Evolutionary conservation across 179 eudicot species (phyloP).

Genomic region (Silene coronaria): DNA sequence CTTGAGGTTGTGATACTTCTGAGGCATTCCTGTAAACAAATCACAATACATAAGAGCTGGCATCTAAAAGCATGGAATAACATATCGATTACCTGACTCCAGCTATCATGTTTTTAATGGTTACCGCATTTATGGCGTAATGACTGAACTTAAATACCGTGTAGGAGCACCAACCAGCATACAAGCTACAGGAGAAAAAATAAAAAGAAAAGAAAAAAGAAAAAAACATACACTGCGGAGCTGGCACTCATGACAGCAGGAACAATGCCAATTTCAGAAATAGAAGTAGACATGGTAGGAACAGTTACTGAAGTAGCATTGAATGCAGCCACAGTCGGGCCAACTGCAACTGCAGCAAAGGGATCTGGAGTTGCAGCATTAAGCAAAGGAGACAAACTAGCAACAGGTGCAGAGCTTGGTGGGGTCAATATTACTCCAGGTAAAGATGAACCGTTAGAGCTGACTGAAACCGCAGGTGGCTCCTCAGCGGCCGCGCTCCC

Average conservation of each 20-base stretch:
- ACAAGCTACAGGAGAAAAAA: not conserved
- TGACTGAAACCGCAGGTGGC: conserved; percentile 33
- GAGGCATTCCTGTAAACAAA: conserved; percentile 37
- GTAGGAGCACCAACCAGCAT: not conserved
- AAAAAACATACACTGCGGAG: conserved; percentile 35
- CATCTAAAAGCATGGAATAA: not conserved
- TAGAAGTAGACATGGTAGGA: conserved; percentile 37
- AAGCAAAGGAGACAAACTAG: conserved; percentile 37
- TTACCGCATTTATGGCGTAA: not conserved
- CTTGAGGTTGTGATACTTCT: conserved; percentile 43
- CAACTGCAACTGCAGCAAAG: conserved; percentile 24
- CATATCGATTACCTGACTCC: not conserved
- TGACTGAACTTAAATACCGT: not conserved
- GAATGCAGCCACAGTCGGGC: conserved; percentile 27
- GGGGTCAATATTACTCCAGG: conserved; percentile 49
- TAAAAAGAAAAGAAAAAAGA: not conserved
- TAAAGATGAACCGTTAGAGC: conserved; percentile 31
- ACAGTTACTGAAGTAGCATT: conserved; percentile 36
- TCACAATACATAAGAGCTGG: not conserved
- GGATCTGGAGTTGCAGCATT: conserved; percentile 40
- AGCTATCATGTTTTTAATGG: not conserved
- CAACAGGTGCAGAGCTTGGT: conserved; percentile 39
- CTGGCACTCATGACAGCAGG: conserved; percentile 26
- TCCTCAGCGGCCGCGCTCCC: conserved; percentile 39
- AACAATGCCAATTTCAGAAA: conserved; percentile 35